Evolutionary conservation across 1,284 basidiomycete genomes (phyloP), one percentile per base, ranked within the genome.

Genomic region (Boletus semigastroideus): DNA sequence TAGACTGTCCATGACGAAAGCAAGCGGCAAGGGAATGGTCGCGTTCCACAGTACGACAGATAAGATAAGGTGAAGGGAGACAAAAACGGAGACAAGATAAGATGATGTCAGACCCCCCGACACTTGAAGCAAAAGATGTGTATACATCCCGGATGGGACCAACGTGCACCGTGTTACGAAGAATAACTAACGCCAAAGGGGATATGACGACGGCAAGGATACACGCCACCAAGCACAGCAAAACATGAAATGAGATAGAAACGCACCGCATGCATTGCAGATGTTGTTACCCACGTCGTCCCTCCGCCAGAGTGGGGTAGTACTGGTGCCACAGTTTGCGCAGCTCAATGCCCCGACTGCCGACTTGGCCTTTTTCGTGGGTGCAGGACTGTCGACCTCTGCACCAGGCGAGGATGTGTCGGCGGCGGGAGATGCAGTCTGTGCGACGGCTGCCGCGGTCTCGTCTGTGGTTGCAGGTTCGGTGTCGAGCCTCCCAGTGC

Each of bases 271-370:
- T 50, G 92, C 93, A 72, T 95, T 95, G 70, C 90, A 92, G 53
- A 90, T 91, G 69, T 91, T 93, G 74, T 94, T 90, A 46, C 94
- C 94, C 55, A 93, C 90, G 67, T 95, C 94, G 65, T 97, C 94
- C 62, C 94, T 78, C 64, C 94, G 77, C 94, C 94, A 98, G 6
- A 98, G 75, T 13, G 94, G 94, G 1, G 94, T 98, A 40, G 94
- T 96, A 69, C 90, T 93, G 39, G 94, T 96, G 17, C 90, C 90
- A 71, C 94, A 97, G 70, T 94, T 94, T 39, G 89, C 84, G 72
- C 94, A 97, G 66, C 86, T 86, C 64, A 95, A 72, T 16, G 88
- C 92, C 52, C 91, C 91, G 37, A 93, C 87, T 0, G 80, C 74
- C 17, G 78, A 72, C 52, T 67, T 67, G 42, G 28, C 57, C 54